Conservation (phyloP, 139 green algal species). For the Chlamydomonas schloesseri region DNA sequence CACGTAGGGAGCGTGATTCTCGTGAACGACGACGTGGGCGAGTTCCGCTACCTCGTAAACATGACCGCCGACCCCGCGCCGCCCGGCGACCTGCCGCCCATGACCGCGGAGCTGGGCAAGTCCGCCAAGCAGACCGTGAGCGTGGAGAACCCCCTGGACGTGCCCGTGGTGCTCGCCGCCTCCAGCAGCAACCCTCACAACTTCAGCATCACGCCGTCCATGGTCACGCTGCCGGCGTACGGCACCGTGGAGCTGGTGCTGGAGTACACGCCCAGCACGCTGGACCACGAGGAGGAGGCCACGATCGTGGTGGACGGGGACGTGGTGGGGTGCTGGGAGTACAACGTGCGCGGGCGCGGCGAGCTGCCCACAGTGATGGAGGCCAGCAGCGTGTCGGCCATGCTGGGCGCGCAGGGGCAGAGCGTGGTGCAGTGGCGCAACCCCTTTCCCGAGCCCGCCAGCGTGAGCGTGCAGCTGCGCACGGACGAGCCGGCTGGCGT, state of each 20-base stretch:
- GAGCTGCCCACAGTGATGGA: constrained; percentile 46
- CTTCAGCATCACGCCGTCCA: constrained; percentile 44
- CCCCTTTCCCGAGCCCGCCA: constrained; percentile 58
- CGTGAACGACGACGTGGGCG: constrained; percentile 67
- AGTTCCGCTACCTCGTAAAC: constrained; percentile 75
- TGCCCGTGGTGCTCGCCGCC: constrained; percentile 9
- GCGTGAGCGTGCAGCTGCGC: constrained; percentile 22
- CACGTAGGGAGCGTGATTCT: constrained; percentile 58
- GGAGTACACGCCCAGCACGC: constrained; percentile 62
- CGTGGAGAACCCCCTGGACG: constrained; percentile 70
- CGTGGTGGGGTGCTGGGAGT: constrained; percentile 58
- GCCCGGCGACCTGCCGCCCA: constrained; percentile 45
- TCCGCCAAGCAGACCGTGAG: constrained; percentile 15
- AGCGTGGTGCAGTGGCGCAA: constrained; percentile 58
- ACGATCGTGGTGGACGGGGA: constrained; percentile 37
- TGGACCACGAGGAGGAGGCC: constrained; percentile 54
- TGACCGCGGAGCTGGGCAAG: constrained; percentile 64
- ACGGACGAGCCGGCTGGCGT: constrained; percentile 6
- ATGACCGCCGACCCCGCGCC: constrained; percentile 56
- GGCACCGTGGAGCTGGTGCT: constrained; percentile 44
- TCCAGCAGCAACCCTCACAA: constrained; percentile 49
- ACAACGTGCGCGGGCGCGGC: constrained; percentile 30
- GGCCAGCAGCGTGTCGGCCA: constrained; percentile 10
- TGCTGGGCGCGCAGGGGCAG: constrained; percentile 32
- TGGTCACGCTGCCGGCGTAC: constrained; percentile 47